A percentile compares a stretch with the other conserved stretches of the same genome.
Evolutionary conservation across 257 asterid genomes (phyloP).

Genomic region (Scutellaria minor): DNA sequence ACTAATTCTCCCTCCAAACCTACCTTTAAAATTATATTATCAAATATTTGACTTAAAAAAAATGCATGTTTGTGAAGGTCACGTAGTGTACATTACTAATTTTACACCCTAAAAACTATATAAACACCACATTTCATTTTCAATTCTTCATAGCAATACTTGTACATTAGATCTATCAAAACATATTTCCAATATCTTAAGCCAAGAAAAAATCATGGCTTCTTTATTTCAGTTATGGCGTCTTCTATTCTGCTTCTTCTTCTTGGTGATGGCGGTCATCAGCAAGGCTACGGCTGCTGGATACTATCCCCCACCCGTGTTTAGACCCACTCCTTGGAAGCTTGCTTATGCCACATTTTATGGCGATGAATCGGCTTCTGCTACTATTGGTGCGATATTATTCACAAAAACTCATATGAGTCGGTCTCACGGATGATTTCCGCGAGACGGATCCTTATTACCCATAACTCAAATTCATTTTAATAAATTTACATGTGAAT

Average conservation of each 20-base stretch:
- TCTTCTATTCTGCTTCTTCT: constrained; percentile 35
- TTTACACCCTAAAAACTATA: constrained; percentile 25
- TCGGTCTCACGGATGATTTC: no score
- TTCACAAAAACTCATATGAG: no score
- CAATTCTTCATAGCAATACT: constrained; percentile 30
- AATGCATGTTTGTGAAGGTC: constrained; percentile 47
- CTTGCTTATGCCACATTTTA: constrained; percentile 75
- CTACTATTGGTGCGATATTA: constrained; percentile 58
- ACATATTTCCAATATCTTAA: constrained; percentile 4
- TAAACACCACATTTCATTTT: constrained; percentile 32
- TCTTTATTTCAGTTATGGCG: constrained; percentile 39
- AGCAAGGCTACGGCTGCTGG: constrained; percentile 33
- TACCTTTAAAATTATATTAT: constrained; percentile 3
- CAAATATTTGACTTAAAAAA: constrained; percentile 32
- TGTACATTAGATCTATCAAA: not conserved
- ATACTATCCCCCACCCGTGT: constrained; percentile 34
- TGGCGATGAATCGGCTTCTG: constrained; percentile 75
- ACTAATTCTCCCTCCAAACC: constrained; percentile 20
- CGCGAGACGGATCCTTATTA: no score
- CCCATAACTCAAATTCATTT: no score
- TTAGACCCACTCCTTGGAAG: constrained; percentile 53
- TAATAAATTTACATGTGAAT: no score
- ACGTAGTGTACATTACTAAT: constrained; percentile 38
- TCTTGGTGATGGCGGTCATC: constrained; percentile 30
- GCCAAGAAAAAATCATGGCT: constrained; percentile 42